Evolutionary conservation across 352 stramenopile genomes (phyloP).

Genomic region (Phytophthora sansomeana): DNA sequence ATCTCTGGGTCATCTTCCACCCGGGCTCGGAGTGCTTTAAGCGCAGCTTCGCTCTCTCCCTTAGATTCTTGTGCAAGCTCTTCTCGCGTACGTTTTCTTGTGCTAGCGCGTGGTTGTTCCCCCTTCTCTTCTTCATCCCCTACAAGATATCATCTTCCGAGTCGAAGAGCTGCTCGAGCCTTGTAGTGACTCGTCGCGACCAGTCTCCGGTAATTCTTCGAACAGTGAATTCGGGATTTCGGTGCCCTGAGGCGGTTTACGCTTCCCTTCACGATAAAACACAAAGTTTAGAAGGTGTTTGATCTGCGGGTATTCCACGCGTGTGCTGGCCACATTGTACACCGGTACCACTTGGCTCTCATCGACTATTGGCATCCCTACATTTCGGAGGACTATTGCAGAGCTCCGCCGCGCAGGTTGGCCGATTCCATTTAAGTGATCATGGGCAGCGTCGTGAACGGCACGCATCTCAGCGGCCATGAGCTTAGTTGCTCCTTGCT

Average conservation of each 20-base stretch:
- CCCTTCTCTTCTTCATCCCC: neutral
- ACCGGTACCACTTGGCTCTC: neutral
- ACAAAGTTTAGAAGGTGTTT: neutral
- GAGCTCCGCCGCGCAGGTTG: neutral
- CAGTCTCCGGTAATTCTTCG: too few relatives aligned
- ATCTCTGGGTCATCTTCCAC: too few relatives aligned
- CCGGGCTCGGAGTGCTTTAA: too few relatives aligned
- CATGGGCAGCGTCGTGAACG: neutral
- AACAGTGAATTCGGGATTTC: neutral
- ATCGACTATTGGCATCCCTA: neutral
- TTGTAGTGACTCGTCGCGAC: neutral
- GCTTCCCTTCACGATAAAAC: neutral
- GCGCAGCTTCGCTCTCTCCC: too few relatives aligned
- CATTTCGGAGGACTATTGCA: neutral
- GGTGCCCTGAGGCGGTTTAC: neutral
- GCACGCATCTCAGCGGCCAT: neutral
- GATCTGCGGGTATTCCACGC: neutral
- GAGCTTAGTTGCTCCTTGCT: neutral
- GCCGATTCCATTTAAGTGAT: neutral
- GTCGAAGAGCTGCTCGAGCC: neutral
- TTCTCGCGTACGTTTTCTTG: neutral
- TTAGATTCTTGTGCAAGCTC: too few relatives aligned
- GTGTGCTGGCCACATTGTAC: neutral
- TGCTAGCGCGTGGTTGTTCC: too few relatives aligned
- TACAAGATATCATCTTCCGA: neutral